Evolutionary conservation across 2,329 filamentous ascomycete species (phyloP).

Genomic region (Neofusicoccum cordaticola): DNA sequence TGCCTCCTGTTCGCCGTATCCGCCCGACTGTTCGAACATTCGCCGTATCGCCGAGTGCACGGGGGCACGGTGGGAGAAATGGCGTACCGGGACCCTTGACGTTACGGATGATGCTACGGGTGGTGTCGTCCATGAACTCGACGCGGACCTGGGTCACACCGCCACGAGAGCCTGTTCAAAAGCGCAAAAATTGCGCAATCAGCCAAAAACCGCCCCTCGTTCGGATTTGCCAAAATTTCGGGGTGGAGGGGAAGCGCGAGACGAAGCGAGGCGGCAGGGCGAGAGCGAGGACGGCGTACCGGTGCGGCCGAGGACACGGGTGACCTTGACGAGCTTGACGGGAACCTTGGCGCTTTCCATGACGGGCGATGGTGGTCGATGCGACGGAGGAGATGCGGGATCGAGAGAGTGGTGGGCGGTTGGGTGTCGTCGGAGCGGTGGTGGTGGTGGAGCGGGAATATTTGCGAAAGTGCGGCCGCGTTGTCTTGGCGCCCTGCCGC

Average conservation of each 20-base stretch:
- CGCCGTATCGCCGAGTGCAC: neutral
- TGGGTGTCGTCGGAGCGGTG: neutral
- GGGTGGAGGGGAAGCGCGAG: neutral
- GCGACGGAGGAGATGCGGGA: neutral
- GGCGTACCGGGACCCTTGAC: constrained; percentile 97
- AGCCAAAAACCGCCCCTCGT: constrained; percentile 4
- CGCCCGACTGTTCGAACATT: neutral
- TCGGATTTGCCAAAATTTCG: neutral
- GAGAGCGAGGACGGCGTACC: constrained; percentile 59
- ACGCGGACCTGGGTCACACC: constrained; percentile 99
- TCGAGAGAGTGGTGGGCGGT: neutral
- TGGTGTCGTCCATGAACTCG: constrained; percentile 99
- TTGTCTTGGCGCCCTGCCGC: constrained; percentile 12
- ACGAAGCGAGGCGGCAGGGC: neutral
- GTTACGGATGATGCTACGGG: constrained; percentile 98
- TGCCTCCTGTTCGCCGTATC: neutral
- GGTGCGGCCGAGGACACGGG: constrained; percentile 92
- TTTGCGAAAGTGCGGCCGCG: constrained; percentile 14
- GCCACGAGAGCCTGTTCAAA: constrained; percentile 81
- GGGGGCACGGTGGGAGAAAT: too few relatives aligned
- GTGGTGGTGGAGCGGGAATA: constrained; percentile 12
- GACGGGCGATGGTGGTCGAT: neutral
- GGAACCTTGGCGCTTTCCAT: constrained; percentile 95
- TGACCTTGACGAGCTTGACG: constrained; percentile 99
- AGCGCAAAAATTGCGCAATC: neutral